These are phyloP conservation scores for Hamigera avellanea DNA, from an alignment of 495 filamentous ascomycete species.

Conservation along the genomic window DNA sequence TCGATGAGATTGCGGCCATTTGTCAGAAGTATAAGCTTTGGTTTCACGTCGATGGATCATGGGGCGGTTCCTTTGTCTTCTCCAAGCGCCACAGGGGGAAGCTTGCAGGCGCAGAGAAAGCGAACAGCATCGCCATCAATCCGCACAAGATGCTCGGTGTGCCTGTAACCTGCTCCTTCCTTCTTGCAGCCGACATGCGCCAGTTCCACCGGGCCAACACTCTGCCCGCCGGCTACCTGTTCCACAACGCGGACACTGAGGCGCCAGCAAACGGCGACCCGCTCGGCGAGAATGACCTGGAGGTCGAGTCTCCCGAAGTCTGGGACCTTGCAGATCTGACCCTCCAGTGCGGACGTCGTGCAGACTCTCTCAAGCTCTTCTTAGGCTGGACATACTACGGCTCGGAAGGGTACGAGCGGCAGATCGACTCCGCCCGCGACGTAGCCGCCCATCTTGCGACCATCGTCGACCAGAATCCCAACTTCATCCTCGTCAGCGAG, in stretches of 20 bases:
- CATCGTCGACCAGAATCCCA: constrained; percentile 34
- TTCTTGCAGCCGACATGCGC: constrained; percentile 63
- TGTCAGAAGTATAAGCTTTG: constrained; percentile 65
- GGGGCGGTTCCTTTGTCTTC: constrained; percentile 83
- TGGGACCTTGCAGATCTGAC: constrained; percentile 93
- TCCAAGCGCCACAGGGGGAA: constrained; percentile 49
- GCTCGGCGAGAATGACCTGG: constrained; percentile 14
- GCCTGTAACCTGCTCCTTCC: constrained; percentile 81
- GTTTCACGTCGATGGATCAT: constrained; percentile 84
- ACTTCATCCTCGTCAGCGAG: constrained; percentile 62
- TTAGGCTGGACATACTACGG: constrained; percentile 88
- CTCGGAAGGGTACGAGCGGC: constrained; percentile 42
- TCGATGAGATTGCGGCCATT: constrained; percentile 56
- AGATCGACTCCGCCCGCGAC: constrained; percentile 58
- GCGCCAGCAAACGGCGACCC: constrained; percentile 4
- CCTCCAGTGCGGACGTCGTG: constrained; percentile 80
- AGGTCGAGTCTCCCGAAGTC: constrained; percentile 40
- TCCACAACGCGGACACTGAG: constrained; percentile 45
- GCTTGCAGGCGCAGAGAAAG: constrained; percentile 57
- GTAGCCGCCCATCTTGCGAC: constrained; percentile 53
- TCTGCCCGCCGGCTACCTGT: constrained; percentile 77
- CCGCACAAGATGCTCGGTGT: constrained; percentile 96
- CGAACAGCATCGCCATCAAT: constrained; percentile 74
- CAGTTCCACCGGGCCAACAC: constrained; percentile 75
- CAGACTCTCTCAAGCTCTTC: constrained; percentile 77